These are phyloP conservation scores for Aquanectria penicillioides DNA, from an alignment of 2,329 filamentous ascomycete genomes.

Conservation along the genomic window DNA sequence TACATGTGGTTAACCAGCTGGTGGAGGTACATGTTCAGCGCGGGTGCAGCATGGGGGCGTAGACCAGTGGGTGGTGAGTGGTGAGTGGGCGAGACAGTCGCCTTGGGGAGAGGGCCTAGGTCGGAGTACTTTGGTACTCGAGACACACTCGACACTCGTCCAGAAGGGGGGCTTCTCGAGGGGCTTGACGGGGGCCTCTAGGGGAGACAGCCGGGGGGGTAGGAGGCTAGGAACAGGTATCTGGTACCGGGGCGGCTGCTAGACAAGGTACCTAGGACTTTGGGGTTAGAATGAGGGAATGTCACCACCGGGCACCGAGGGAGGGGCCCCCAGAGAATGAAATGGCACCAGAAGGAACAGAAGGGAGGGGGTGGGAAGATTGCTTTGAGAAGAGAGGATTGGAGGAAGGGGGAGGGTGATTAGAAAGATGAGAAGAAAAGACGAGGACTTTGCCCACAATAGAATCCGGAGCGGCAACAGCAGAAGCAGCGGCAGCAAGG, in stretches of 20 bases:
- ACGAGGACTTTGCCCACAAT: neutral
- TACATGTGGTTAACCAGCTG: conserved; percentile 3
- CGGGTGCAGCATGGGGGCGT: conserved; percentile 14
- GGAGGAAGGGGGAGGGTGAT: neutral
- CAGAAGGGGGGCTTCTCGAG: conserved; percentile 4
- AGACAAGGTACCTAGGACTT: conserved; percentile 19
- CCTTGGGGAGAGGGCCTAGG: conserved; percentile 10
- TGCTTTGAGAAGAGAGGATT: neutral
- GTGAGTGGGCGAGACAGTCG: conserved; percentile 20
- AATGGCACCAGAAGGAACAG: conserved; percentile 2
- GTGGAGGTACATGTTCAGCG: conserved; percentile 16
- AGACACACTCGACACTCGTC: neutral
- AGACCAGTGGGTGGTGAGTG: conserved; percentile 1
- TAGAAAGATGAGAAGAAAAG: neutral
- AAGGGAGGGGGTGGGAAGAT: neutral
- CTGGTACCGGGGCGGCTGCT: conserved; percentile 13
- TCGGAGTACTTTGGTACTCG: conserved; percentile 3
- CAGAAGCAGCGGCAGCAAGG: too few species aligned
- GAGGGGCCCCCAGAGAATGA: neutral
- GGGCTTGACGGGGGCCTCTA: neutral
- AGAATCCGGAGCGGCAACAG: neutral
- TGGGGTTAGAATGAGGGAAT: conserved; percentile 16
- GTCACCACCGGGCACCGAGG: conserved; percentile 9
- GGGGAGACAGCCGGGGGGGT: conserved; percentile 11
- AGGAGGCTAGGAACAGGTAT: conserved; percentile 11